These are phyloP conservation scores for Calonectria leucothoes DNA, from an alignment of 2,329 filamentous ascomycete genomes.

Conservation along the genomic window DNA sequence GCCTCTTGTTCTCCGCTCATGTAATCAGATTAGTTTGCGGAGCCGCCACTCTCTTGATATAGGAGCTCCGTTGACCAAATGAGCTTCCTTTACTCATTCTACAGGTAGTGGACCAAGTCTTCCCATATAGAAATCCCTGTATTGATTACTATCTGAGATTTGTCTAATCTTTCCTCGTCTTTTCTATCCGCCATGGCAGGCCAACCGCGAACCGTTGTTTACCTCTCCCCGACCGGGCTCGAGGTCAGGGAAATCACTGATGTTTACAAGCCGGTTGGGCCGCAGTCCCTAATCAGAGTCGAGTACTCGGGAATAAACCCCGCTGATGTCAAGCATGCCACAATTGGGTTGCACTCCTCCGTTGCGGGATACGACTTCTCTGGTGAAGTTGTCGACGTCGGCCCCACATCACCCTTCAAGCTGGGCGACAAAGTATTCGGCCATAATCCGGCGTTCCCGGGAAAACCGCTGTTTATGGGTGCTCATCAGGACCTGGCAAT, in stretches of 20 bases:
- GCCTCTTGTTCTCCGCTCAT: too few relatives aligned
- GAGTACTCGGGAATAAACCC: constrained; percentile 7
- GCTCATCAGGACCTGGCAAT: background rate
- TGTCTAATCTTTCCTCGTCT: background rate
- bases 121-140: too few relatives aligned
- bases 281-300: background rate
- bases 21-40: background rate
- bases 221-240: background rate
- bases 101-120: background rate
- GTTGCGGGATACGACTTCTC: constrained; percentile 6
- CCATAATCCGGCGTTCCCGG: background rate
- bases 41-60: background rate
- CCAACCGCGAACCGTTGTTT: background rate
- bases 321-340: background rate
- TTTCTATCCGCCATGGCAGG: background rate
- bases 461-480: background rate
- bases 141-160: too few relatives aligned
- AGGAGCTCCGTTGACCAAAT: background rate
- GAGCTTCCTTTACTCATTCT: background rate
- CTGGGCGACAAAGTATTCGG: background rate
- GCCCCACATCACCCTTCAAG: background rate
- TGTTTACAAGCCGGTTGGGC: background rate
- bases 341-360: background rate
- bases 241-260: background rate
- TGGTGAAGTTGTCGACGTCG: background rate